phyloP scores from a whole-genome alignment of 2,329 filamentous ascomycete species.

The Alternaria consortialis region DNA sequence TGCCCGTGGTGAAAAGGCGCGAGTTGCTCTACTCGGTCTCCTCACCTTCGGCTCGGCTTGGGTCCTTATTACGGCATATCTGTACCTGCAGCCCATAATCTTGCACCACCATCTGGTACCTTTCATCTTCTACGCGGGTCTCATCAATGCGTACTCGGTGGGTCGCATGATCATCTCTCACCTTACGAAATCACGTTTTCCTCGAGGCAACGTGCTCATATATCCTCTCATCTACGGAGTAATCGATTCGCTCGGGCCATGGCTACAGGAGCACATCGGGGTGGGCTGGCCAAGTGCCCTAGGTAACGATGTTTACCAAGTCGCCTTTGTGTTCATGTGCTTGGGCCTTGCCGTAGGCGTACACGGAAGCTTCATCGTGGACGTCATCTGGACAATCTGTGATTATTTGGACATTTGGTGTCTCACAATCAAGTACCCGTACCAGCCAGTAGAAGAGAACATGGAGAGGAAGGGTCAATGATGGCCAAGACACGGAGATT shows the following conservation, averaged over 20 bases:
- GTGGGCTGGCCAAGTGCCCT: conserved; percentile 59
- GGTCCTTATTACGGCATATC: conserved; percentile 78
- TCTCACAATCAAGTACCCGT: conserved; percentile 90
- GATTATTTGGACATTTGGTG: conserved; percentile 99
- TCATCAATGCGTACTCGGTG: conserved; percentile 94
- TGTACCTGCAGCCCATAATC: conserved; percentile 85
- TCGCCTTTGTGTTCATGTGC: conserved; percentile 89
- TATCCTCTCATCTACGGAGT: conserved; percentile 81
- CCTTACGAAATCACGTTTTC: conserved; percentile 85
- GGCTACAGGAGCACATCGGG: conserved; percentile 58
- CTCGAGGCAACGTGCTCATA: conserved; percentile 86
- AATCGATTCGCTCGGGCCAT: conserved; percentile 80
- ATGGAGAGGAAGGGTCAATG: conserved; percentile 39
- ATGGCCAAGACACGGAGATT: background rate
- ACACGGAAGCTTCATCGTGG: conserved; percentile 97
- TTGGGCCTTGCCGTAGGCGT: conserved; percentile 85
- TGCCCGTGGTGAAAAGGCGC: conserved; percentile 74
- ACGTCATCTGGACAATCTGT: conserved; percentile 97
- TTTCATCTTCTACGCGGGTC: conserved; percentile 85
- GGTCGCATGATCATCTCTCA: conserved; percentile 96
- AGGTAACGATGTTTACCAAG: conserved; percentile 78
- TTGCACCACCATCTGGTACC: conserved; percentile 84
- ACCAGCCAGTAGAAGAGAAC: conserved; percentile 54
- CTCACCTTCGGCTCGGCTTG: conserved; percentile 82
- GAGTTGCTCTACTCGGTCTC: conserved; percentile 82